Evolutionary conservation across 2,329 filamentous ascomycete genomes (phyloP), one percentile per base, ranked within the genome.

Genomic region (Microascus cirrosus): DNA sequence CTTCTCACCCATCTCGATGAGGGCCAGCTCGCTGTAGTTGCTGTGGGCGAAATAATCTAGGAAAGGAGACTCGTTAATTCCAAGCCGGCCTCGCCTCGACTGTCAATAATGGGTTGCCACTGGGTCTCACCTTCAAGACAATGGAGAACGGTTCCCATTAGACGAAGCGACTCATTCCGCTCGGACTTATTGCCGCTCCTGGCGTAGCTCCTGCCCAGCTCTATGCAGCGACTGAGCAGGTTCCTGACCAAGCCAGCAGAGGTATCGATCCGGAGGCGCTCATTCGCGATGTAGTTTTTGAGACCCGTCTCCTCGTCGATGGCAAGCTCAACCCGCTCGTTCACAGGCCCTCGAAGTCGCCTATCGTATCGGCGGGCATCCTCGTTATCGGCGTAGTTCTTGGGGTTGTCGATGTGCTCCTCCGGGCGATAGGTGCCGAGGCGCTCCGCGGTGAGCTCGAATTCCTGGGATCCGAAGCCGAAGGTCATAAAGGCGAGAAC

Each of bases 281-380:
- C 92, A 62, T 91, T 91, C 45, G 92, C 90, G 70, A 96, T 96
- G 73, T 96, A 96, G 70, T 92, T 94, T 76, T 97, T 97, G 73
- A 95, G 78, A 64, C 87, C 88, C 6, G 85, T 86, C 57, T 83
- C 74, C 1, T 82, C 79, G 65, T 97, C 90, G 65, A 97, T 81
- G 53, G 81, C 82, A 39, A 96, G 79, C 74, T 96, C 93, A 55
- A 83, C 79, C 28, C 77, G 67, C 74, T 95, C 90, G 62, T 96
- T 82, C 53, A 97, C 77, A 0, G 89, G 90, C 1, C 85, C 90
- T 67, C 93, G 87, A 56, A 96, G 85, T 63, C 89, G 85, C 57
- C 71, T 77, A 68, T 96, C 88, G 68, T 94, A 96, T 62, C 88
- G 79, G 48, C 88, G 83, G 54, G 92, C 91, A 73, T 96, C 92